phyloP scores from a whole-genome alignment of 2,329 filamentous ascomycete genomes.

The Botryotinia globosa region DNA sequence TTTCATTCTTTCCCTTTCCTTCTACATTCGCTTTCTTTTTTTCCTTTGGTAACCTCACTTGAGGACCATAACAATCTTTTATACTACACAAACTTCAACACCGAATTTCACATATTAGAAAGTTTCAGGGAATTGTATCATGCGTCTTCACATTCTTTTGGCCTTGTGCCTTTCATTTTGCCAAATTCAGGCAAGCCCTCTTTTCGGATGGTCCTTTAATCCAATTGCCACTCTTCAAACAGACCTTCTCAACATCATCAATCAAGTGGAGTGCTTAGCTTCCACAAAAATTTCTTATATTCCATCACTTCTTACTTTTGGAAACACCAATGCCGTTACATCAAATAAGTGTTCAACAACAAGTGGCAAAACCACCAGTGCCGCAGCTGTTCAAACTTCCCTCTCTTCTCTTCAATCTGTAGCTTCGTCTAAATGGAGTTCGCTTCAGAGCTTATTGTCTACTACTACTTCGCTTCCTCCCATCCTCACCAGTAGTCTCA shows the following conservation, averaged over 20 bases:
- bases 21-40: background rate
- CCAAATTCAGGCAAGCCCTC: background rate
- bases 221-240: constrained; percentile 4
- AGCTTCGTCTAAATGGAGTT: constrained; percentile 14
- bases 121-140: background rate
- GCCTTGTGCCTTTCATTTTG: constrained; percentile 9
- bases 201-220: background rate
- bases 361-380: background rate
- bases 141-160: constrained; percentile 13
- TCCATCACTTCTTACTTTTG: background rate
- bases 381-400: background rate
- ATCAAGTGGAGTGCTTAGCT: background rate
- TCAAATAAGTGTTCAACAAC: constrained; percentile 6
- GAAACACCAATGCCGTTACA: background rate
- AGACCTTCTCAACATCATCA: background rate
- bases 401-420: constrained; percentile 11
- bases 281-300: background rate
- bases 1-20: background rate
- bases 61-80: background rate
- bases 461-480: constrained; percentile 9
- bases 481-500: background rate
- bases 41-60: background rate
- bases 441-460: constrained; percentile 5
- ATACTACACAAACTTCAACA: background rate
- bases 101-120: background rate